Evolutionary conservation across 129 eudicot genomes (phyloP).

Genomic region (Solidago caesia): DNA sequence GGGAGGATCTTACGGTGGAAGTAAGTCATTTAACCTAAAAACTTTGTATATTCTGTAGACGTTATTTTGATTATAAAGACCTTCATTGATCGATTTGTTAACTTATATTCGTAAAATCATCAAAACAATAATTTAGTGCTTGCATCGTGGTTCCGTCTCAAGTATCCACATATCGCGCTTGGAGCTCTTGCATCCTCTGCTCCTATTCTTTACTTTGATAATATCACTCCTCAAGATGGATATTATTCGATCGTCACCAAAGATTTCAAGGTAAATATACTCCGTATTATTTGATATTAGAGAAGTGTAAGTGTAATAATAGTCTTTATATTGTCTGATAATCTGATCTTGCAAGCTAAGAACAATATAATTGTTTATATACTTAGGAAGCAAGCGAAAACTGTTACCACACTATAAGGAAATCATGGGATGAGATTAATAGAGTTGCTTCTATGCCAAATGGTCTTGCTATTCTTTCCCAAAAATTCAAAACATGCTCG

Average conservation of each 20-base stretch:
- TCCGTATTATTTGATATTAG: no score
- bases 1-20: constrained; percentile 96
- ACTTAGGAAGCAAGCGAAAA: constrained; percentile 55
- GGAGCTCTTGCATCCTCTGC: constrained; percentile 91
- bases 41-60: no score
- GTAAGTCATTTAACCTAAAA: constrained; percentile 35
- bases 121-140: constrained; percentile 51
- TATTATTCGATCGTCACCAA: constrained; percentile 53
- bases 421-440: constrained; percentile 70
- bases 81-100: no score
- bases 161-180: constrained; percentile 78
- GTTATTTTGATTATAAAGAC: no score
- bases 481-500: constrained; percentile 62
- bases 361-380: neutral
- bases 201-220: constrained; percentile 65
- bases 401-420: constrained; percentile 54
- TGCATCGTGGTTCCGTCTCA: constrained; percentile 82
- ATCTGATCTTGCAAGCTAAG: no score
- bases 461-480: constrained; percentile 58
- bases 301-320: no score
- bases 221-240: constrained; percentile 56
- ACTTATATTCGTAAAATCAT: neutral
- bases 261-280: constrained; percentile 48
- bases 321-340: no score
- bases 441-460: constrained; percentile 49